A percentile compares a stretch with the other conserved stretches of the same genome.
These are phyloP conservation scores for Hirschioporus abietinus DNA, from an alignment of 768 basidiomycete genomes.

Conservation along the genomic window DNA sequence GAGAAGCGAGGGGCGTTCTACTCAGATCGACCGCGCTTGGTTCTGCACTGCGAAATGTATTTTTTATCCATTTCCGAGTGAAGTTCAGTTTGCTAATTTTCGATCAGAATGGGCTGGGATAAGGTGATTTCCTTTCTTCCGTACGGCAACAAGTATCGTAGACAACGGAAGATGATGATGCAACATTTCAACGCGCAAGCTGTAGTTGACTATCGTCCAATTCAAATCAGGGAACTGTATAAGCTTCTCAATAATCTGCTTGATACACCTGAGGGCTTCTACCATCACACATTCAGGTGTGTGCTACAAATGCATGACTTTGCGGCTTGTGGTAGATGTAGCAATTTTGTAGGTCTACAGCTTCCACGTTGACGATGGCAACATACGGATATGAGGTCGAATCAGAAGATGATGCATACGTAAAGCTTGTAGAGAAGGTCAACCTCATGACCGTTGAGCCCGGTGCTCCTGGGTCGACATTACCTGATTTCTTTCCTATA, in stretches of 20 bases:
- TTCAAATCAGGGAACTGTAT: constrained; percentile 14
- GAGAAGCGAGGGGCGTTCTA: constrained; percentile 22
- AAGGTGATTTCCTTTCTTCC: constrained; percentile 9
- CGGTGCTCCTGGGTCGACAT: constrained; percentile 15
- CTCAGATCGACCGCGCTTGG: constrained; percentile 20
- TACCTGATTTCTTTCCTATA: constrained; percentile 20
- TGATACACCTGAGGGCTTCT: constrained; percentile 11
- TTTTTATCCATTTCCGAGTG: neutral
- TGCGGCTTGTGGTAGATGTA: neutral
- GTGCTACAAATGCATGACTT: neutral
- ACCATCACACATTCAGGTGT: constrained; percentile 10
- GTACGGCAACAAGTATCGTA: constrained; percentile 27
- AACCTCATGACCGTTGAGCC: constrained; percentile 10
- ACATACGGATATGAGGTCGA: constrained; percentile 51
- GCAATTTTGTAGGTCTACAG: constrained; percentile 17
- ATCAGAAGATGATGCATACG: constrained; percentile 33
- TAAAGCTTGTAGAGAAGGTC: constrained; percentile 33
- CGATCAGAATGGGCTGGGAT: constrained; percentile 13
- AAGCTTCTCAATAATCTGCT: constrained; percentile 12
- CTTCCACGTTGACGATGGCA: constrained; percentile 23
- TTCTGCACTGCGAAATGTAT: constrained; percentile 7
- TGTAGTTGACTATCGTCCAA: neutral
- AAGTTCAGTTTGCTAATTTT: neutral
- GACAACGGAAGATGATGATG: constrained; percentile 64
- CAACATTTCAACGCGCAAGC: constrained; percentile 49